A percentile compares a stretch with the other conserved stretches of the same genome.
Conservation (phyloP, 495 filamentous ascomycete species). For the Wilcoxina mikolae region DNA sequence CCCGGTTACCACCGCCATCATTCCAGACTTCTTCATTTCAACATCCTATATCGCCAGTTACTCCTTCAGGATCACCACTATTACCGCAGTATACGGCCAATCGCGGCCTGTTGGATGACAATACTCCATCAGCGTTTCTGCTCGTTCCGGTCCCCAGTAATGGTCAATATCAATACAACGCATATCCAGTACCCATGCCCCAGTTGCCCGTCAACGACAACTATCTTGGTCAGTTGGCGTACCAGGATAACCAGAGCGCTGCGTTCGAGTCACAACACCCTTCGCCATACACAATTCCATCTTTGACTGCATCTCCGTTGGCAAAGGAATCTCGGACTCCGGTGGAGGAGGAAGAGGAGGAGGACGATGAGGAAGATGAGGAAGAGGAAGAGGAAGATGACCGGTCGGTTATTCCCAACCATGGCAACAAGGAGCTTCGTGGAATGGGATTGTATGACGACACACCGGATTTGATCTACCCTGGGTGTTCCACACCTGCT, state of each 20-base stretch:
- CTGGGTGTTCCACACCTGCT: conserved; percentile 16
- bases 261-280: conserved; percentile 5
- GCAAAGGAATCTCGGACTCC: conserved; percentile 5
- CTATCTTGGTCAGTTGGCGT: not conserved
- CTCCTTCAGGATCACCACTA: conserved; percentile 21
- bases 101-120: conserved; percentile 10
- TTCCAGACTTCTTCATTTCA: conserved; percentile 3
- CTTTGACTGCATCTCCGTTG: not conserved
- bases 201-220: not conserved
- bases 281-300: not conserved
- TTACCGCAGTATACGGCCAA: not conserved
- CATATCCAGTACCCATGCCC: not conserved
- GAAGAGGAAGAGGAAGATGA: conserved; percentile 19
- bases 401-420: conserved; percentile 17
- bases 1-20: conserved; percentile 8
- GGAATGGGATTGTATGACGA: conserved; percentile 28
- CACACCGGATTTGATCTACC: conserved; percentile 20
- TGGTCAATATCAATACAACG: conserved; percentile 9
- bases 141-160: conserved; percentile 12
- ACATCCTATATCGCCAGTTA: conserved; percentile 17
- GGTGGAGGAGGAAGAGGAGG: not conserved
- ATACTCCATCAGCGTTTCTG: conserved; percentile 14
- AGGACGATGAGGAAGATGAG: conserved; percentile 16
- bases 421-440: conserved; percentile 24
- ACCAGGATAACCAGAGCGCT: conserved; percentile 12